A percentile compares a stretch with the other conserved stretches of the same genome.
Conservation (phyloP, 192 early-diverging fungal genomes). For the Backusella psychrophila region DNA sequence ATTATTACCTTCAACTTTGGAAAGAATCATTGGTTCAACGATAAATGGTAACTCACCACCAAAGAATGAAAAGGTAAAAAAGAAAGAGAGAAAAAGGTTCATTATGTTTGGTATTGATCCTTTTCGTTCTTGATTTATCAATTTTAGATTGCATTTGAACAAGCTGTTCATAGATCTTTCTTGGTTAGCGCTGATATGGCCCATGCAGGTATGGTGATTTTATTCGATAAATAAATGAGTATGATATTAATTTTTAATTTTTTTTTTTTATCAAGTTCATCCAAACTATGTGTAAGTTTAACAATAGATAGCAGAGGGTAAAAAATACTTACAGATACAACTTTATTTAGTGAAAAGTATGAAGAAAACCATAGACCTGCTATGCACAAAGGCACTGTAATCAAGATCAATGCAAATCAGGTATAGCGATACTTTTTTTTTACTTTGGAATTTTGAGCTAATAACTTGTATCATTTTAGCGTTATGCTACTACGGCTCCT, state of each 20-base stretch:
- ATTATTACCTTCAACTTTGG: conserved; percentile 73
- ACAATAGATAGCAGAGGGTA: not conserved
- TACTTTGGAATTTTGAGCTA: not conserved
- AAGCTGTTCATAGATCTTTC: conserved; percentile 79
- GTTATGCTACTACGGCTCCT: conserved; percentile 76
- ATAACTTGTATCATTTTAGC: conserved; percentile 24
- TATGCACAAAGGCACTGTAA: conserved; percentile 92
- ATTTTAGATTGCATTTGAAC: conserved; percentile 51
- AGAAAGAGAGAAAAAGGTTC: not conserved
- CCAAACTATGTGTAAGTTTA: conserved; percentile 67
- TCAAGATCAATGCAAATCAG: conserved; percentile 98
- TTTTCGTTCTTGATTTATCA: not conserved
- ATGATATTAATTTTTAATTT: too few relatives aligned
- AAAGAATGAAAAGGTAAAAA: conserved; percentile 2
- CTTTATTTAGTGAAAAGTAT: conserved; percentile 69
- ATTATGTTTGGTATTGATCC: not conserved
- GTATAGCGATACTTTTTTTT: conserved; percentile 19
- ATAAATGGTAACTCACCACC: conserved; percentile 28
- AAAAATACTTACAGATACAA: not conserved
- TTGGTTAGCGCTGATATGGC: conserved; percentile 94
- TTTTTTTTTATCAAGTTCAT: conserved; percentile 45
- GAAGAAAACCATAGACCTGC: conserved; percentile 90
- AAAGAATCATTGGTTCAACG: conserved; percentile 51
- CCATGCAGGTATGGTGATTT: conserved; percentile 51
- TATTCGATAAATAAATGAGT: too few relatives aligned